Evolutionary conservation across 495 filamentous ascomycete species (phyloP).

Genomic region (Xylaria sp.): DNA sequence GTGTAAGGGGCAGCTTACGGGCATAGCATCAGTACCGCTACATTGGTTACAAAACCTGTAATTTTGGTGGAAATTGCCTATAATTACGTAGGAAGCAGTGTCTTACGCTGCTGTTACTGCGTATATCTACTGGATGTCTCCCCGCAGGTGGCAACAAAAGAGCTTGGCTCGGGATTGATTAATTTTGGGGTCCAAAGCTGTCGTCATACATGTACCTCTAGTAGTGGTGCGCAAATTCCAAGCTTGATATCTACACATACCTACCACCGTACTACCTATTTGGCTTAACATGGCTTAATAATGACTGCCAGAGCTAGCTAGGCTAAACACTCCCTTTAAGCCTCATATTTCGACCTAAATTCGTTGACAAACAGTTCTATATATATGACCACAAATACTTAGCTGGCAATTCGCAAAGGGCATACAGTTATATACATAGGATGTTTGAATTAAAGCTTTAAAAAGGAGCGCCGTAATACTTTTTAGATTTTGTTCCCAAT

Average conservation of each 20-base stretch:
- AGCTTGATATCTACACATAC: neutral
- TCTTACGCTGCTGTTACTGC: too few relatives aligned
- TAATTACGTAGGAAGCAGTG: too few relatives aligned
- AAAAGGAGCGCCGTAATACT: neutral
- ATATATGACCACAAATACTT: neutral
- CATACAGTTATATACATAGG: neutral
- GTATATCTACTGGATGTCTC: neutral
- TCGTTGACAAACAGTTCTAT: neutral
- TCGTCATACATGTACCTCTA: slow-evolving; percentile 18
- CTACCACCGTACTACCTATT: too few relatives aligned
- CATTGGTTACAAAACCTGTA: neutral
- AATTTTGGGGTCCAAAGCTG: slow-evolving; percentile 6
- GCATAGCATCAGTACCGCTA: neutral
- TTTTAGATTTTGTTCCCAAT: neutral
- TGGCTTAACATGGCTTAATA: neutral
- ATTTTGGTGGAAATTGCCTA: neutral
- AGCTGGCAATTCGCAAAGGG: neutral
- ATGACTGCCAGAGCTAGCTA: neutral
- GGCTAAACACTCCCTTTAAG: neutral
- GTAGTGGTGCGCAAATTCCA: too few relatives aligned
- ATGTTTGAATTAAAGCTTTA: neutral
- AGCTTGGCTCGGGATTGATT: neutral
- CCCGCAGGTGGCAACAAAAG: slow-evolving; percentile 6
- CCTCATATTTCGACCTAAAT: neutral
- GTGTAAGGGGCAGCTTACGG: too few relatives aligned